Percentiles rank a stretch among this genome's conserved stretches.
Conservation (phyloP, 495 filamentous ascomycete genomes). For the Oidiodendron maius region DNA sequence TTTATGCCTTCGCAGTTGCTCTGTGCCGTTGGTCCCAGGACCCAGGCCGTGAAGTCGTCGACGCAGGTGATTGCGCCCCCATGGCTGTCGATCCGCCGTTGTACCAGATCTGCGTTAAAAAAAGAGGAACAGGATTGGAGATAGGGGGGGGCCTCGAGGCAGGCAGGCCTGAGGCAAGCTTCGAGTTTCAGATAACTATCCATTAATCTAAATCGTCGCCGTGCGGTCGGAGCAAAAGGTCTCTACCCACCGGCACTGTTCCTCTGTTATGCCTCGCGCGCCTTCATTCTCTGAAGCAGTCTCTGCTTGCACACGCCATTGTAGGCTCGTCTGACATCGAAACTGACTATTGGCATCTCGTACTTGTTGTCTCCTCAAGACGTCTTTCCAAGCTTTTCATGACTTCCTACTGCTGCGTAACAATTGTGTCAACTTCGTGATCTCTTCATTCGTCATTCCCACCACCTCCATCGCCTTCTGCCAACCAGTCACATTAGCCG, state of each 20-base stretch:
- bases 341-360: conserved; percentile 20
- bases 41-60: background rate
- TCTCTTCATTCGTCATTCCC: conserved; percentile 2
- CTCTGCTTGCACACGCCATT: conserved; percentile 31
- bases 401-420: background rate
- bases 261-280: conserved; percentile 26
- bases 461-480: conserved; percentile 2
- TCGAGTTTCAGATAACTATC: background rate
- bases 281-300: conserved; percentile 27
- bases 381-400: conserved; percentile 1
- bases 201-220: conserved; percentile 22
- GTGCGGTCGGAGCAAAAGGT: conserved; percentile 24
- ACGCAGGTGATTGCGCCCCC: background rate
- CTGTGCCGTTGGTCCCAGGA: background rate
- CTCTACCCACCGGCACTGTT: conserved; percentile 26
- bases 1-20: background rate
- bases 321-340: conserved; percentile 39
- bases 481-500: background rate
- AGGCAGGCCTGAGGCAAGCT: conserved; percentile 11
- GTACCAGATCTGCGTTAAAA: background rate
- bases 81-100: background rate
- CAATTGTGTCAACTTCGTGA: conserved; percentile 1
- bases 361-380: conserved; percentile 2
- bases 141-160: background rate
- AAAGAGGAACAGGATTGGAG: background rate